Evolutionary conservation across 2,329 filamentous ascomycete species (phyloP).

Genomic region (Annulohypoxylon truncatum): DNA sequence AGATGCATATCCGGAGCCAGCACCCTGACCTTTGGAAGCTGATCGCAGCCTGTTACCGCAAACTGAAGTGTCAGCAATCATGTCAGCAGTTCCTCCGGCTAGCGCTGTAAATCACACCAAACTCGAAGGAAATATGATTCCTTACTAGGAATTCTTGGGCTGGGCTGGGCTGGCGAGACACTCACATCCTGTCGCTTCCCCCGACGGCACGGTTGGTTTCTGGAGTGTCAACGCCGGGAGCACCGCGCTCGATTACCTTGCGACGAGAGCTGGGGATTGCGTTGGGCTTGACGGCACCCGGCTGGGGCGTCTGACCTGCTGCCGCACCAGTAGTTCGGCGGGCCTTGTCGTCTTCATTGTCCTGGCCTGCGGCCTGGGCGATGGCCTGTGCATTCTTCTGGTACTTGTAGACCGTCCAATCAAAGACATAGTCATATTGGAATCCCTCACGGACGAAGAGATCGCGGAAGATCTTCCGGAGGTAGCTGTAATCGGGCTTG

Average conservation of each 20-base stretch:
- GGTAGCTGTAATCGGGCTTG: slow-evolving; percentile 99
- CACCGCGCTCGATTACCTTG: slow-evolving; percentile 82
- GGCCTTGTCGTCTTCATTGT: slow-evolving; percentile 81
- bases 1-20: slow-evolving; percentile 56
- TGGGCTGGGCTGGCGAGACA: slow-evolving; percentile 69
- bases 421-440: slow-evolving; percentile 99
- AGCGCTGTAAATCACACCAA: slow-evolving; percentile 82
- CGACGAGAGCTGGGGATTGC: slow-evolving; percentile 82
- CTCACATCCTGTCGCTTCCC: slow-evolving; percentile 96
- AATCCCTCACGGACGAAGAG: slow-evolving; percentile 98
- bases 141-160: slow-evolving; percentile 82
- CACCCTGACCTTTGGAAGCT: slow-evolving; percentile 74
- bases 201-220: slow-evolving; percentile 80
- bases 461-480: slow-evolving; percentile 99
- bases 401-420: slow-evolving; percentile 99
- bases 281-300: slow-evolving; percentile 75
- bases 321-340: slow-evolving; percentile 74
- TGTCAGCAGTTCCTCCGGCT: slow-evolving; percentile 79
- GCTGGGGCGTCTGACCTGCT: slow-evolving; percentile 68
- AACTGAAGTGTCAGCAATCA: slow-evolving; percentile 84
- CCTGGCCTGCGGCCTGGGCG: slow-evolving; percentile 79
- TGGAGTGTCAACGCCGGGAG: slow-evolving; percentile 71
- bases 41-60: slow-evolving; percentile 88
- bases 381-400: slow-evolving; percentile 99
- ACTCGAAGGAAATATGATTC: slow-evolving; percentile 86